Conservation (phyloP, 2,329 filamentous ascomycete species). For the Sporothrix phasma region DNA sequence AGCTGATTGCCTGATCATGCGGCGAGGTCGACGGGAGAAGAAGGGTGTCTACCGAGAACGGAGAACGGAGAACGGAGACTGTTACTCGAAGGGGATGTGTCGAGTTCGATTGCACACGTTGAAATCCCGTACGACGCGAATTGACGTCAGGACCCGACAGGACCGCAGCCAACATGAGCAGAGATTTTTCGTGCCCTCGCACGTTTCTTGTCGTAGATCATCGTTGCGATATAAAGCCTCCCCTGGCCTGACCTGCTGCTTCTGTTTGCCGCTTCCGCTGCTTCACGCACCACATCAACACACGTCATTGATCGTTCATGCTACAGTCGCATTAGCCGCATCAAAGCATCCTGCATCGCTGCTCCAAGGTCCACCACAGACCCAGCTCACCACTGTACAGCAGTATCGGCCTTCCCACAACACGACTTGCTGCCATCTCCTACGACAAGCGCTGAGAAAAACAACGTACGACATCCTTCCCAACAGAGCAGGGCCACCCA, state of each 20-base stretch:
- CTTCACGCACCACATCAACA: background rate
- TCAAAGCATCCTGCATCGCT: background rate
- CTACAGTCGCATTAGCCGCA: background rate
- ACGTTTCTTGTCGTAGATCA: background rate
- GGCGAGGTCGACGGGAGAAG: background rate
- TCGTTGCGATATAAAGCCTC: background rate
- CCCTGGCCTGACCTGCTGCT: background rate
- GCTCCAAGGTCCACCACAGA: background rate
- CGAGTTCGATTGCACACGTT: background rate
- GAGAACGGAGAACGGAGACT: too few species aligned
- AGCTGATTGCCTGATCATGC: slow-evolving; percentile 2
- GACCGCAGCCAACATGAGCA: too few species aligned
- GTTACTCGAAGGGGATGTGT: background rate
- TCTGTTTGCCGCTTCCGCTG: background rate
- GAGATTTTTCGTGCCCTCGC: background rate
- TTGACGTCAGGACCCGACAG: background rate
- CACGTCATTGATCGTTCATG: background rate
- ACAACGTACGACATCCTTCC: slow-evolving; percentile 7
- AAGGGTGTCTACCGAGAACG: background rate
- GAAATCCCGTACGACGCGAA: background rate
- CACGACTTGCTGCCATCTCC: background rate
- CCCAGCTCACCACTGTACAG: background rate
- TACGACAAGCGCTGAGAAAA: background rate
- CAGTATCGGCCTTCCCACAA: background rate
- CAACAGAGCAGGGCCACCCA: background rate